These are phyloP conservation scores for Nicotiana paniculata DNA, from an alignment of 257 asterid genomes.

Conservation along the genomic window DNA sequence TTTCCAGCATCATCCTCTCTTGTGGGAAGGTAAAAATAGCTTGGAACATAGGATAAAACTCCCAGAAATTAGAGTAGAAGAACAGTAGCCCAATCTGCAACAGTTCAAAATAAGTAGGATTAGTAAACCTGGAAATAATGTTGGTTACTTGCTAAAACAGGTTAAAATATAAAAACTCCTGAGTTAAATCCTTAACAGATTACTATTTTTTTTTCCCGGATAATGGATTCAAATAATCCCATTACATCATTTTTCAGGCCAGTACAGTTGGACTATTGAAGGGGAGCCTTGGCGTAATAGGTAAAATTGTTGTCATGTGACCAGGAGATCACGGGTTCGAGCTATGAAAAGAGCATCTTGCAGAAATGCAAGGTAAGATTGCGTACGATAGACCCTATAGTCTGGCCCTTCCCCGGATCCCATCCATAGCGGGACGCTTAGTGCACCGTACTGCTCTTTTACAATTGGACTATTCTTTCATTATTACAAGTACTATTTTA, in stretches of 20 bases:
- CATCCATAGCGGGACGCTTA: no score
- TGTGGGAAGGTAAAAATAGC: constrained; percentile 78
- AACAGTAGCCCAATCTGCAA: constrained; percentile 63
- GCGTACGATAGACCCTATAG: no score
- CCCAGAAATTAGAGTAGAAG: constrained; percentile 69
- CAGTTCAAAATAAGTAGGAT: background rate
- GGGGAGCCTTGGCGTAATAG: no score
- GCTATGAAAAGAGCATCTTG: no score
- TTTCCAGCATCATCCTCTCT: constrained; percentile 55
- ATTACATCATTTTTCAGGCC: background rate
- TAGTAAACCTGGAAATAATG: no score
- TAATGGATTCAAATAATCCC: background rate
- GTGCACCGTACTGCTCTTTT: no score
- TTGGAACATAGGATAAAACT: constrained; percentile 60
- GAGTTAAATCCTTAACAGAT: background rate
- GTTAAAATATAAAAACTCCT: no score
- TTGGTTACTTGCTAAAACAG: no score
- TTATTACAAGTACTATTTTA: background rate
- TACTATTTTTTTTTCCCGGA: background rate
- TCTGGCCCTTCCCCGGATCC: no score
- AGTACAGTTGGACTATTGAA: background rate
- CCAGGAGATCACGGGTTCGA: no score
- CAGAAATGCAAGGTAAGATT: no score
- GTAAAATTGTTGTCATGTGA: no score
- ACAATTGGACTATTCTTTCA: background rate